Evolutionary conservation across 2,329 filamentous ascomycete genomes (phyloP).

Genomic region (Kalaharituber pfeilii): DNA sequence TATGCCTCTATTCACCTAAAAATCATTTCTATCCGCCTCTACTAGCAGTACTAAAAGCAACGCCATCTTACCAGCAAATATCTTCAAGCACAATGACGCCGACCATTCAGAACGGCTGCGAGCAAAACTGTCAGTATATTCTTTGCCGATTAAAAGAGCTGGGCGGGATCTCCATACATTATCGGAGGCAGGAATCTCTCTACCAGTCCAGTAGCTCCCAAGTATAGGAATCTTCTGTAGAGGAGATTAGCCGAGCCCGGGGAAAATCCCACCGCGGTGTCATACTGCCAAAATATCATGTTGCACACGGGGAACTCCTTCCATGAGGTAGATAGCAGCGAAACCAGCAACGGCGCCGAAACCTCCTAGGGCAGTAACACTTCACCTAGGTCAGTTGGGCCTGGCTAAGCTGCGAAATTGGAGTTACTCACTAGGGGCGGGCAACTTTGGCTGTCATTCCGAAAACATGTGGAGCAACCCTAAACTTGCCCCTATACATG

Average conservation of each 20-base stretch:
- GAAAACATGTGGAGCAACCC: neutral
- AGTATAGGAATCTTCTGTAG: constrained; percentile 20
- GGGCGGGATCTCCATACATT: constrained; percentile 14
- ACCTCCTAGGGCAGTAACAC: constrained; percentile 16
- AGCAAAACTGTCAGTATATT: neutral
- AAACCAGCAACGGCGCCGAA: constrained; percentile 21
- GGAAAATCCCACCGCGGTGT: neutral
- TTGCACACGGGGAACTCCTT: constrained; percentile 22
- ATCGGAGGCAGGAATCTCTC: constrained; percentile 20
- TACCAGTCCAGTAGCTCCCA: constrained; percentile 19
- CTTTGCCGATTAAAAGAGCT: neutral
- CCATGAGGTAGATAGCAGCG: constrained; percentile 18
- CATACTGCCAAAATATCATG: constrained; percentile 18
- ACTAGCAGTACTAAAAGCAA: neutral
- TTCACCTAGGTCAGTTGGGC: constrained; percentile 2
- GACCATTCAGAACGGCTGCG: neutral
- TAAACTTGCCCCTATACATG: too few relatives aligned
- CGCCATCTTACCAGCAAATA: neutral
- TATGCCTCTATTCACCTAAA: too few relatives aligned
- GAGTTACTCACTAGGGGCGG: neutral
- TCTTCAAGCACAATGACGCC: neutral
- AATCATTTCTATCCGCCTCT: neutral
- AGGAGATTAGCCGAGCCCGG: neutral
- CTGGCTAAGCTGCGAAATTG: neutral
- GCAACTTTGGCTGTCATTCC: neutral